A percentile compares a stretch with the other conserved stretches of the same genome.
These are phyloP conservation scores for Backusella liffmaniae DNA, from an alignment of 192 early-diverging fungal species.

Conservation along the genomic window DNA sequence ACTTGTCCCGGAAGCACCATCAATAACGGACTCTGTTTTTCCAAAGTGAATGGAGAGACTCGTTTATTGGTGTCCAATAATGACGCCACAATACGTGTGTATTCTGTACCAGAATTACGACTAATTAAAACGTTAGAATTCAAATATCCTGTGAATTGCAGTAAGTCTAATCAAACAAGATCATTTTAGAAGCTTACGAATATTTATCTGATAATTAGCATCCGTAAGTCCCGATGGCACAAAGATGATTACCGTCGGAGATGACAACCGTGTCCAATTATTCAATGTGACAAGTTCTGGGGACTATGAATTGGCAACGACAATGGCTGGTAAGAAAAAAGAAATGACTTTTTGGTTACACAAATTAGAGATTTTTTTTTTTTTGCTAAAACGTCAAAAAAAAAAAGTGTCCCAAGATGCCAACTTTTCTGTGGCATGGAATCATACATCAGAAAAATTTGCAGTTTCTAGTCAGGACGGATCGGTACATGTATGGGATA, in stretches of 20 bases:
- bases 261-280: constrained; percentile 82
- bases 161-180: constrained; percentile 20
- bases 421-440: constrained; percentile 95
- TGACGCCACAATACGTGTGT: constrained; percentile 90
- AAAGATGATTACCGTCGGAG: constrained; percentile 91
- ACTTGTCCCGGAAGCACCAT: constrained; percentile 69
- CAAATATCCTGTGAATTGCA: constrained; percentile 89
- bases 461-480: constrained; percentile 96
- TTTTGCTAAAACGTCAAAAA: not conserved
- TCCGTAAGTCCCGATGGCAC: constrained; percentile 90
- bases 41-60: constrained; percentile 52
- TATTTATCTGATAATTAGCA: constrained; percentile 35
- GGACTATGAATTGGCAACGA: constrained; percentile 69
- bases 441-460: constrained; percentile 89
- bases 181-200: not conserved
- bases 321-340: constrained; percentile 60
- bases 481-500: constrained; percentile 90
- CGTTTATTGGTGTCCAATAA: constrained; percentile 92
- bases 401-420: constrained; percentile 71
- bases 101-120: constrained; percentile 76
- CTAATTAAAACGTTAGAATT: constrained; percentile 75
- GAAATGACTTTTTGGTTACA: constrained; percentile 5
- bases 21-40: constrained; percentile 84
- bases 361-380: not conserved
- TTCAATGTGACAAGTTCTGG: constrained; percentile 73